These are phyloP conservation scores for Parmelia sp. DNA, from an alignment of 495 filamentous ascomycete genomes.

Conservation along the genomic window DNA sequence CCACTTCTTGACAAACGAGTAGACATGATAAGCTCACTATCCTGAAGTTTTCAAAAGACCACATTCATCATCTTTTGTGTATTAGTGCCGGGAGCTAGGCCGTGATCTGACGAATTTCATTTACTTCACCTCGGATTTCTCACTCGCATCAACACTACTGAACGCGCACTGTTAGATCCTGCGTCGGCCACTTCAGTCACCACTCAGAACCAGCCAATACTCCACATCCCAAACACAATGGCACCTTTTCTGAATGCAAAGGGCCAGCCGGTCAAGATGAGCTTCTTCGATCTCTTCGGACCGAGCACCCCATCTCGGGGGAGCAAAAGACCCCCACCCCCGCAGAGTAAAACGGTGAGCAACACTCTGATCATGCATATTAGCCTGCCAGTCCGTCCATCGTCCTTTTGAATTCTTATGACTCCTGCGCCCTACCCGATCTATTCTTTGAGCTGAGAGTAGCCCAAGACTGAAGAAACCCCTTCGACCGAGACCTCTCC, in stretches of 20 bases:
- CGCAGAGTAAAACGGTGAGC: neutral
- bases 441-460: neutral
- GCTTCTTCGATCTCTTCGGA: conserved; percentile 8
- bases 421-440: neutral
- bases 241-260: neutral
- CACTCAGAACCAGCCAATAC: neutral
- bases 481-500: neutral
- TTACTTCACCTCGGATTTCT: neutral
- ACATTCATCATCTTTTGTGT: neutral
- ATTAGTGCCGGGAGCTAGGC: conserved; percentile 1
- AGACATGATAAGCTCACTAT: neutral
- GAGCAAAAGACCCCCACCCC: neutral
- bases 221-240: neutral
- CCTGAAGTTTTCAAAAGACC: neutral
- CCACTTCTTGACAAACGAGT: neutral
- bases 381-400: neutral
- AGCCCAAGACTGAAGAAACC: neutral
- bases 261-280: neutral
- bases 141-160: neutral
- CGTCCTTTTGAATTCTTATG: neutral
- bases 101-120: neutral
- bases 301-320: neutral
- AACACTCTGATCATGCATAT: neutral
- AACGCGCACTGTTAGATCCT: neutral
- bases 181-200: neutral